Conservation (phyloP, 164 flowering plant species). For the Buxus sempervirens region DNA sequence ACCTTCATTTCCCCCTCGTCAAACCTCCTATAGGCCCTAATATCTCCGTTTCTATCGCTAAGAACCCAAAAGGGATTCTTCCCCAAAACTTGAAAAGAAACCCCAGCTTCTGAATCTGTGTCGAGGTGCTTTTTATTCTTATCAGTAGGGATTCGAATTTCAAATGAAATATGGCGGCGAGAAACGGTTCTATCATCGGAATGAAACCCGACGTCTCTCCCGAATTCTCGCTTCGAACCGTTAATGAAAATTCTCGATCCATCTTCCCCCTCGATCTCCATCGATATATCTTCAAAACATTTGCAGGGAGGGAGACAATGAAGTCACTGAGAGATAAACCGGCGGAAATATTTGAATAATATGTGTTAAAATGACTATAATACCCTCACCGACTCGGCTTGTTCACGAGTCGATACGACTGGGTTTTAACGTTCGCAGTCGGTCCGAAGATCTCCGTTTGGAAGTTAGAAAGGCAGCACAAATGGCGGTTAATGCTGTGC, state of each 20-base stretch:
- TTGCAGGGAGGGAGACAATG: background rate
- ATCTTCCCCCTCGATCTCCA: conserved; percentile 60
- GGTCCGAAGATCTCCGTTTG: too few species aligned
- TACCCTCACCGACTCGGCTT: too few species aligned
- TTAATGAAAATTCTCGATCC: conserved; percentile 37
- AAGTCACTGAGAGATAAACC: background rate
- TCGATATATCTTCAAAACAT: background rate
- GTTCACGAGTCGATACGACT: too few species aligned
- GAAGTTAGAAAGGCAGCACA: too few species aligned
- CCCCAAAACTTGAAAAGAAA: conserved; percentile 58
- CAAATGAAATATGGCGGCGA: conserved; percentile 55
- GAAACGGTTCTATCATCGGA: conserved; percentile 61
- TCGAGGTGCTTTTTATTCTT: background rate
- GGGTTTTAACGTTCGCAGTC: too few species aligned
- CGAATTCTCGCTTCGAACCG: conserved; percentile 34
- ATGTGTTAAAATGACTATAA: background rate
- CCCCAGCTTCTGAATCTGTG: conserved; percentile 26
- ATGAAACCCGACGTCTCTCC: conserved; percentile 44
- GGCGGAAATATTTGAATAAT: background rate
- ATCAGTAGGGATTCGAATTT: conserved; percentile 8
- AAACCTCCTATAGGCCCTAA: conserved; percentile 42
- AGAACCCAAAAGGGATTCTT: conserved; percentile 80
- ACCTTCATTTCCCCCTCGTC: conserved; percentile 45
- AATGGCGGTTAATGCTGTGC: too few species aligned
- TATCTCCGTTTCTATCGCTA: conserved; percentile 17